Evolutionary conservation across 31 red algal species (phyloP).

Genomic region (Odonthalia washingtoniensis): DNA sequence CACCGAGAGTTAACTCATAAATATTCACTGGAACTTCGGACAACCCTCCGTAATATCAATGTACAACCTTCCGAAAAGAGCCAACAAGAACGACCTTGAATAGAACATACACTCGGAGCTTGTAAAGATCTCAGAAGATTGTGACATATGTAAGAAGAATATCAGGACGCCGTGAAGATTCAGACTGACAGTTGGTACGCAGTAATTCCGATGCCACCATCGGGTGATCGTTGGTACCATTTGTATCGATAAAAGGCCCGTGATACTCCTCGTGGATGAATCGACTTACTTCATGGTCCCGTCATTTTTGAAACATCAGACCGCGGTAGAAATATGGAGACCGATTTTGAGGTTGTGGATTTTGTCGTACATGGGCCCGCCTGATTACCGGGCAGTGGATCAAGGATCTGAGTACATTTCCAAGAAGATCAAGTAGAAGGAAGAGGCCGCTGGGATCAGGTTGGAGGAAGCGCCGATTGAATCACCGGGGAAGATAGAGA

Average conservation of each 20-base stretch:
- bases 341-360: background rate
- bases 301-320: background rate
- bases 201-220: constrained; percentile 36
- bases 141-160: constrained; percentile 2
- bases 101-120: background rate
- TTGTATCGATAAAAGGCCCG: constrained; percentile 7
- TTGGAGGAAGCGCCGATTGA: background rate
- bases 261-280: constrained; percentile 41
- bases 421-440: background rate
- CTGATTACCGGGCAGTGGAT: constrained; percentile 17
- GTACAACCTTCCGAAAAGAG: background rate
- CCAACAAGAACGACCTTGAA: background rate
- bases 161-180: constrained; percentile 18
- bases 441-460: background rate
- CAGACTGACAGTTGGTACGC: constrained; percentile 40
- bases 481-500: constrained; percentile 10
- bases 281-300: constrained; percentile 28
- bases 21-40: constrained; percentile 17
- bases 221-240: constrained; percentile 26
- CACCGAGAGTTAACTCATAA: constrained; percentile 11
- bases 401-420: constrained; percentile 35
- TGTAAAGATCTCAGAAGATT: constrained; percentile 8
- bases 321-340: constrained; percentile 3
- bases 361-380: constrained; percentile 26
- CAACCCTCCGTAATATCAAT: constrained; percentile 8